Percentiles rank a stretch among this genome's conserved stretches.
phyloP scores from a whole-genome alignment of 2,329 filamentous ascomycete species.

The Fusarium sp. region DNA sequence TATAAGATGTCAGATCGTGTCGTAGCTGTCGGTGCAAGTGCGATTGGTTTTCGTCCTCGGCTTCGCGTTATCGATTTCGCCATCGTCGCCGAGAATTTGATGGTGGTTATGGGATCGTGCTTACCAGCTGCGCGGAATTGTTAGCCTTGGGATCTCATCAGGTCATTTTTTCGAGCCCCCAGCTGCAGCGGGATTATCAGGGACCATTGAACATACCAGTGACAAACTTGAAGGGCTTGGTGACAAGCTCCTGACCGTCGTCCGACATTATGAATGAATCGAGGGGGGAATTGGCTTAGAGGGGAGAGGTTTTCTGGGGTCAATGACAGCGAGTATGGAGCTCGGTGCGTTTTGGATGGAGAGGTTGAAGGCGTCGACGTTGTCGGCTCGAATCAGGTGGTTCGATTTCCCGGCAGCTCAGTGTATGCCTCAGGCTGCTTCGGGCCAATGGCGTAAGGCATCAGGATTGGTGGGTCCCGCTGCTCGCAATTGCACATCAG shows the following conservation, averaged over 20 bases:
- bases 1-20: constrained; percentile 56
- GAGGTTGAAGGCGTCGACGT: constrained; percentile 54
- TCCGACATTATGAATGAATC: constrained; percentile 83
- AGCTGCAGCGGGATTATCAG: constrained; percentile 55
- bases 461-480: constrained; percentile 50
- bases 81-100: constrained; percentile 36
- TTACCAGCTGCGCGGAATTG: constrained; percentile 60
- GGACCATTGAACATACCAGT: constrained; percentile 77
- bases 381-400: constrained; percentile 59
- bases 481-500: constrained; percentile 54
- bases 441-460: constrained; percentile 56
- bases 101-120: constrained; percentile 41
- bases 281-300: constrained; percentile 41
- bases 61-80: constrained; percentile 35
- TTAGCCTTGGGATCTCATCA: constrained; percentile 59
- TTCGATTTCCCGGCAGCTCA: constrained; percentile 52
- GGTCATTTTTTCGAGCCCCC: constrained; percentile 52
- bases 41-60: constrained; percentile 50
- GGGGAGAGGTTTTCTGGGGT: constrained; percentile 45
- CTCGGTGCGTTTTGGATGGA: constrained; percentile 50
- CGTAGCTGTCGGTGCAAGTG: constrained; percentile 15
- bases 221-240: constrained; percentile 99
- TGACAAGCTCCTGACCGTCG: constrained; percentile 78
- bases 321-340: constrained; percentile 56
- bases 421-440: constrained; percentile 57